Percentiles rank a stretch among this genome's conserved stretches.
These are phyloP conservation scores for Rhynchosporium secalis DNA, from an alignment of 2,329 filamentous ascomycete genomes.

Conservation along the genomic window DNA sequence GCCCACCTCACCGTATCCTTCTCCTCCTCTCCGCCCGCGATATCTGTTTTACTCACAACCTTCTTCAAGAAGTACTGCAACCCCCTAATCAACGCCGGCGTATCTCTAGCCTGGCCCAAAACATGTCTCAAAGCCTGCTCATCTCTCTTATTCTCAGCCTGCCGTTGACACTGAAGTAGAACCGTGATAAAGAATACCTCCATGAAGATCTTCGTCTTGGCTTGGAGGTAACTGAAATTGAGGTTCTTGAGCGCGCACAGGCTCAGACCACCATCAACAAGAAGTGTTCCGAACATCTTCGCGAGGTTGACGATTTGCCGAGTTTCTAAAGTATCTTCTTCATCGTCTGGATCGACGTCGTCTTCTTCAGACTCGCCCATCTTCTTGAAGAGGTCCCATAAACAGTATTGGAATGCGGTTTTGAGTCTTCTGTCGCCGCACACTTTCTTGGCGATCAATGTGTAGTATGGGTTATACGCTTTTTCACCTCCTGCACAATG, in stretches of 20 bases:
- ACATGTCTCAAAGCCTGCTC: conserved; percentile 62
- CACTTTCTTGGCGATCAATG: conserved; percentile 75
- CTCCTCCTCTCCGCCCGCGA: conserved; percentile 51
- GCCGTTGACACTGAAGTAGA: conserved; percentile 65
- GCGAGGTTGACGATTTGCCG: conserved; percentile 66
- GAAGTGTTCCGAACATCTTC: conserved; percentile 63
- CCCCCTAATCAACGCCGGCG: conserved; percentile 68
- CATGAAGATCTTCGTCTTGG: conserved; percentile 74
- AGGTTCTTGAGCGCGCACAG: conserved; percentile 67
- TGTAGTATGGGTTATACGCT: conserved; percentile 91
- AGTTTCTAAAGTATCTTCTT: conserved; percentile 51
- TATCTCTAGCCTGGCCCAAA: conserved; percentile 63
- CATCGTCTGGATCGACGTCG: conserved; percentile 60
- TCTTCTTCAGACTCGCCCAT: conserved; percentile 74
- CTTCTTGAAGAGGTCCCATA: conserved; percentile 83
- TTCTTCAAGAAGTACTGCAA: conserved; percentile 80
- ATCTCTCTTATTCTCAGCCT: conserved; percentile 48
- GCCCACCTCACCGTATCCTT: conserved; percentile 49
- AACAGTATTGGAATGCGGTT: conserved; percentile 82
- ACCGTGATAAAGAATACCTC: conserved; percentile 78
- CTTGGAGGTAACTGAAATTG: conserved; percentile 75
- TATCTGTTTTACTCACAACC: conserved; percentile 65
- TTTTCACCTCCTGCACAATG: conserved; percentile 84
- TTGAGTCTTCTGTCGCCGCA: conserved; percentile 73
- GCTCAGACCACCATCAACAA: conserved; percentile 58